Evolutionary conservation across 1,139 yeast genomes (phyloP).

Genomic region (Chernovozyma sophiae-reginae): DNA sequence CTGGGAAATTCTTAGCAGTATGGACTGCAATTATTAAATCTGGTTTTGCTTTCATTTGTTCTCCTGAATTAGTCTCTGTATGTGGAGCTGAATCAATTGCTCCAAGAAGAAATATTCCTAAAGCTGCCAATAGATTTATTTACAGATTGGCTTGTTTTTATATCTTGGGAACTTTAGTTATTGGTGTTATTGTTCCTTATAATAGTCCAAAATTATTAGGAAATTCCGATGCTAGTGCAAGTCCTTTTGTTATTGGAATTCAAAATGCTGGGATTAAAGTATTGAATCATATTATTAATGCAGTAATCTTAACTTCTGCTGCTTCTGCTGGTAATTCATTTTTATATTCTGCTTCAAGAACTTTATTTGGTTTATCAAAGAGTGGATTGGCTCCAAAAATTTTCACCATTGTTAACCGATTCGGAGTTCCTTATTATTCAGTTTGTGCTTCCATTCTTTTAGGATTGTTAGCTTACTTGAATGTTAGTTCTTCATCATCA

Average conservation of each 20-base stretch:
- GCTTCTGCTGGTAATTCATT: conserved; percentile 73
- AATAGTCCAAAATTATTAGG: conserved; percentile 33
- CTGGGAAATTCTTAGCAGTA: conserved; percentile 49
- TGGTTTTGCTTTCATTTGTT: conserved; percentile 39
- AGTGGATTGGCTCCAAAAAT: conserved; percentile 62
- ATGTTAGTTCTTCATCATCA: conserved; percentile 49
- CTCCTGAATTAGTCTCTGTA: conserved; percentile 38
- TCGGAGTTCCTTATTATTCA: conserved; percentile 61
- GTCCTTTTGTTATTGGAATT: conserved; percentile 49
- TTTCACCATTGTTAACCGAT: conserved; percentile 52
- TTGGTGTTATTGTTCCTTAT: conserved; percentile 43
- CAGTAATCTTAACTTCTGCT: conserved; percentile 62
- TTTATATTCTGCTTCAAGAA: conserved; percentile 67
- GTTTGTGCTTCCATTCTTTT: conserved; percentile 27
- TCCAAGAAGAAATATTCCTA: conserved; percentile 45
- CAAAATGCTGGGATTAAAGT: conserved; percentile 58
- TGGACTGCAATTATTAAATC: conserved; percentile 40
- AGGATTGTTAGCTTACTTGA: conserved; percentile 59
- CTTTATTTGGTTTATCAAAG: conserved; percentile 58
- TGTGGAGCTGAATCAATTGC: conserved; percentile 40
- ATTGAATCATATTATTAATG: conserved; percentile 65
- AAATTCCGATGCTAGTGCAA: conserved; percentile 40
- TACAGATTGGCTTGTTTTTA: conserved; percentile 48
- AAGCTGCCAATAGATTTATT: conserved; percentile 44
- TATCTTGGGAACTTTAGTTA: conserved; percentile 40